Evolutionary conservation across 768 basidiomycete genomes (phyloP), one percentile per base, ranked within the genome.

Genomic region (Hericium erinaceus): DNA sequence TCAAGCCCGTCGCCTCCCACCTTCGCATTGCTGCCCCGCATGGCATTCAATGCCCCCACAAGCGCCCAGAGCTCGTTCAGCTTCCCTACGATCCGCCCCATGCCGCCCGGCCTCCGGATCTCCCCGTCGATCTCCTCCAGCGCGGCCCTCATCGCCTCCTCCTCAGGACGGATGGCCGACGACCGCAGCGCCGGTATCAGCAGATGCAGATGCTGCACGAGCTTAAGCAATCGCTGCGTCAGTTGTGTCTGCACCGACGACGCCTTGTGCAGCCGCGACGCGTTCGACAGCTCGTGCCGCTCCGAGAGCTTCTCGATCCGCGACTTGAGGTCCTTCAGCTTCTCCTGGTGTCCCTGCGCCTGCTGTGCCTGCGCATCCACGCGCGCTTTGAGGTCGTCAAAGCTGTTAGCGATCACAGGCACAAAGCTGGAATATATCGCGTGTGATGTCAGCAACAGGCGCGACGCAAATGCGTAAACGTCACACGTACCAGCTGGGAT

Each of bases 1-100:
- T 84, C 87, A 8, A 78, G 76, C 26, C 75, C 76, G 15, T 75
- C 77, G 12, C 65, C 64, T 33, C 69, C 71, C 20, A 66, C 69
- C 60, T 77, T 76, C 58, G 73, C 69, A 50, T 75, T 77, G 44
- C 75, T 70, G 64, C 85, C 83, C 63, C 77, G 72, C 26, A 81
- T 77, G 8, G 78, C 79, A 55, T 79, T 79, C 16, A 92, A 74
- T 48, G 87, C 83, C 3, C 89, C 89, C 9, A 93, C 78, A 13
- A 89, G 73, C 15, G 89, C 89, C 92, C 92, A 94, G 26, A 94
- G 72, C 66, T 93, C 92, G 61, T 88, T 89, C 65, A 90, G 66
- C 65, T 87, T 89, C 48, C 83, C 83, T 38, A 81, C 78, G 71
- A 87, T 75, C 65, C 86, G 71, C 54, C 86, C 81, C 66, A 74